phyloP scores from a whole-genome alignment of 2,329 filamentous ascomycete genomes.

The Herpomyces periplanetae region DNA sequence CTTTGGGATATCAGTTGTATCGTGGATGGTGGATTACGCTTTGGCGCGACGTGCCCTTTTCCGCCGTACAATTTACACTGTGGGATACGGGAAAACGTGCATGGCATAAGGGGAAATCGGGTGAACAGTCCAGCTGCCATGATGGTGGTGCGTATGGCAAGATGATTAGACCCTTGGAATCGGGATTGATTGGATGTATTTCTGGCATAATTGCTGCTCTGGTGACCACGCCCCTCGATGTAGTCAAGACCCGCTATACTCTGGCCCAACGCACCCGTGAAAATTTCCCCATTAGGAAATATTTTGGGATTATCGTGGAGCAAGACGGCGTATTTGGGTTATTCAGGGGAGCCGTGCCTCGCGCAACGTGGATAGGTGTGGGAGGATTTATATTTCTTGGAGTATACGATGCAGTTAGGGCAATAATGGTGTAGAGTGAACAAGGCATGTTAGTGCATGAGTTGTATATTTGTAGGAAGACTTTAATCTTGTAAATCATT shows the following conservation, averaged over 20 bases:
- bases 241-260: conserved; percentile 91
- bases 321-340: conserved; percentile 11
- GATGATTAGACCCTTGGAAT: conserved; percentile 27
- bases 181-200: conserved; percentile 42
- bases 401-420: too few species aligned
- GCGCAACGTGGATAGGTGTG: conserved; percentile 73
- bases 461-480: too few species aligned
- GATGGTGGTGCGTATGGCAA: too few species aligned
- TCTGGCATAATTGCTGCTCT: conserved; percentile 55
- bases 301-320: too few species aligned
- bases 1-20: conserved; percentile 57
- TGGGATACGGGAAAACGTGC: conserved; percentile 72
- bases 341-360: conserved; percentile 21
- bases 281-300: too few species aligned
- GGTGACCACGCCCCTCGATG: conserved; percentile 66
- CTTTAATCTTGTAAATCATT: too few species aligned
- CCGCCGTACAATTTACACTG: conserved; percentile 77
- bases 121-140: conserved; percentile 6
- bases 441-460: too few species aligned
- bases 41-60: conserved; percentile 83
- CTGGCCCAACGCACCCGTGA: too few species aligned
- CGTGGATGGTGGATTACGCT: conserved; percentile 71
- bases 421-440: too few species aligned
- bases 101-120: conserved; percentile 11
- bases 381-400: conserved; percentile 81